Evolutionary conservation across 176 grass and related monocot genomes (phyloP), one percentile per base, ranked within the genome.

Genomic region (Avena insularis): DNA sequence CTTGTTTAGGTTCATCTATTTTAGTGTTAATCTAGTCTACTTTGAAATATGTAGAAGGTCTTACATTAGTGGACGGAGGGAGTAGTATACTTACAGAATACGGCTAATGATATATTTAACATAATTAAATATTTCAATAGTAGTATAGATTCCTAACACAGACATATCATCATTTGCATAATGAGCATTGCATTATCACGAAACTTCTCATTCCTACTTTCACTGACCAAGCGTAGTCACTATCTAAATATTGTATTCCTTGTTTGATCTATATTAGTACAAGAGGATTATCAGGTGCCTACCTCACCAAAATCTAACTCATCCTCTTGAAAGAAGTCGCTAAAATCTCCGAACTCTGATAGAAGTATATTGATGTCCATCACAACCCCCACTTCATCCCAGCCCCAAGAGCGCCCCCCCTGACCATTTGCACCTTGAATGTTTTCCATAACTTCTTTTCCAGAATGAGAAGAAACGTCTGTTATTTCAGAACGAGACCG

Each of bases 341-440:
- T 93, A 79, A 96, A 98, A 89, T 94, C 94, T 88, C 97, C 97
- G 90, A 98, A 96, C 70, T 98, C 97, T 3, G 85, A 96, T 57
- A 98, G 80, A 60, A 98, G 92, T 74, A 89, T 85, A 85, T 93
- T 86, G 46, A 96, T 91, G 55, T 98, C 97, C 90, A 98, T 92
- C 56, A 86, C 90, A 69, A 88, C 82, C 75, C 88, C 87, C 10
- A 94, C 96, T 62, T 94, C 92, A 83, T 93, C 97, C 89, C 89
- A 92, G 77, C 96, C 88, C 93, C 90, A 96, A 75, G 88, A 89
- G 77, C 75, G 83, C 36, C 90, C 78, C 77, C 88, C 80, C 60
- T 96, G 89, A 69, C 57, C 66, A 69, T 89, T 87, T 79, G 88
- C 66, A 74, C 82, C 87, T 82, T 89, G 87, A 59, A 89, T 80